Evolutionary conservation across 129 eudicot species (phyloP), one percentile per base, ranked within the genome.

Genomic region (Artemisia argyi): DNA sequence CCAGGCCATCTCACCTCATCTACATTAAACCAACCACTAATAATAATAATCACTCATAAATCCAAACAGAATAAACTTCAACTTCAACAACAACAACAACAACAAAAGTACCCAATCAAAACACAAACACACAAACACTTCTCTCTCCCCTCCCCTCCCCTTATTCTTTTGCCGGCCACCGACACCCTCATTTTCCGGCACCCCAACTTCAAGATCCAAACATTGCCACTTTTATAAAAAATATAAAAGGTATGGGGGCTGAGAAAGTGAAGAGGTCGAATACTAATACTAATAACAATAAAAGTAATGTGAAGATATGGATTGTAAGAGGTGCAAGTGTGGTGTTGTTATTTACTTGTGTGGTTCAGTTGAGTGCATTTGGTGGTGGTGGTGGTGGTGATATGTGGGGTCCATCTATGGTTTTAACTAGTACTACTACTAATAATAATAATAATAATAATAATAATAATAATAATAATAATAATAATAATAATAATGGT

Each of bases 301-400:
- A 61, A 14, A 72, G 51, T 16, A 85, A 75, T 68, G 80, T 82
- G 91, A 92, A 92, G 89, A 70, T 86, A 30, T 92, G 98, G 98
- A 85, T 89, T 69, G 79, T 92, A 9, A 83, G 95, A 59, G 91
- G 90, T 18, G 83, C 88, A 0, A 92, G 96, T 1, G 78, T 85
- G 49, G 74, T 92, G 77, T 65, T 92, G 79, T 71, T 92, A 60
- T 92, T 96, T 96, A 92, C 96, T 75, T 89, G 98, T 73, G 61
- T 92, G 58, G 89, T 92, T 79, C 96, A 92, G 81, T 81, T 92
- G 68, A 83, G 82, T 16, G 82, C 94, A 47, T 81, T 89, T 78
- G 88, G 95, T 6, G 96, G 87, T 5, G 96, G 87, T 65, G 76
- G 73, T 20, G 5, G n/a, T n/a, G n/a, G 24, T 22, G 24, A 22